phyloP scores from a whole-genome alignment of 345 rosid species.

The Syzygium aqueum region DNA sequence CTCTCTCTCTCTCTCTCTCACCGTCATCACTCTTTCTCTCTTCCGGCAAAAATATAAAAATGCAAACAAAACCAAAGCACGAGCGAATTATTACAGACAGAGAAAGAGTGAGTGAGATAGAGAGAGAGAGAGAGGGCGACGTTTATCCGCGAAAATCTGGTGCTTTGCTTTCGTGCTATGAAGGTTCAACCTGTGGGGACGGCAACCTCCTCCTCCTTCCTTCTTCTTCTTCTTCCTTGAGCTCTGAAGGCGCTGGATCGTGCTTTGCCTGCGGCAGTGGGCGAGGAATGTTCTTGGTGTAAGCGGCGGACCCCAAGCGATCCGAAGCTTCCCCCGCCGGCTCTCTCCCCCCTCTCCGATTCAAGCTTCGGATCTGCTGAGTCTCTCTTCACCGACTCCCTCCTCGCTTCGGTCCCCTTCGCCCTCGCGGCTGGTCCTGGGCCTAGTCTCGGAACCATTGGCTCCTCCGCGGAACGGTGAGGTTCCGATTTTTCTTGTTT shows the following conservation, averaged over 20 bases:
- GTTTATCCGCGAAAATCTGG: neutral
- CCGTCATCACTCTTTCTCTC: too few relatives aligned
- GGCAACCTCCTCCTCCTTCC: neutral
- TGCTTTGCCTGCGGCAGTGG: neutral
- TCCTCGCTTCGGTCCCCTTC: too few relatives aligned
- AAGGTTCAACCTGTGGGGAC: neutral
- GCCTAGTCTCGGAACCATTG: neutral
- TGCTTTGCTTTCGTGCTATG: neutral
- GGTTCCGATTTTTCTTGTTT: neutral
- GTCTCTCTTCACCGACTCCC: neutral
- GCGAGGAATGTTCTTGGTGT: neutral
- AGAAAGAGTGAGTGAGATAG: too few relatives aligned
- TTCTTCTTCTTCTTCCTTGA: neutral
- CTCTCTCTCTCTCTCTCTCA: too few relatives aligned
- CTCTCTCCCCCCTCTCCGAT: neutral
- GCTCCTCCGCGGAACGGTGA: neutral
- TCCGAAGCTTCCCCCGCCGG: neutral
- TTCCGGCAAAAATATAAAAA: neutral
- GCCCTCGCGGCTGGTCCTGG: neutral
- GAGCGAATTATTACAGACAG: too few relatives aligned
- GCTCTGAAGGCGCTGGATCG: neutral
- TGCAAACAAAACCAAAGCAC: too few relatives aligned
- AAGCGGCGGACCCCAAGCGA: neutral
- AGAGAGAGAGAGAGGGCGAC: neutral
- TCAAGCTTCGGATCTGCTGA: neutral